These are phyloP conservation scores for Lomentospora prolificans DNA, from an alignment of 2,329 filamentous ascomycete species.

Conservation along the genomic window DNA sequence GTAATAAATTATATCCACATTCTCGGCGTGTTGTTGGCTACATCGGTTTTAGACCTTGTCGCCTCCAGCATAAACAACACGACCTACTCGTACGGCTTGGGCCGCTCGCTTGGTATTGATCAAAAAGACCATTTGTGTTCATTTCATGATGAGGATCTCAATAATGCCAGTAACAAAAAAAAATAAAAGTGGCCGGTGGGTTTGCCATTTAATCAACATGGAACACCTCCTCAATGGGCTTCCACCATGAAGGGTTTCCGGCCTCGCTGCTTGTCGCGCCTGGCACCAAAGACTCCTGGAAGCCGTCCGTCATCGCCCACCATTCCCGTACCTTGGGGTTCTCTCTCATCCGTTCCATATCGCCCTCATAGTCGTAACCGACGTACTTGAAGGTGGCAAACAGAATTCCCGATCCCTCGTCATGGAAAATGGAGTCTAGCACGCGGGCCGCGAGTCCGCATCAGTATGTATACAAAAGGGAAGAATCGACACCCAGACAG, in stretches of 20 bases:
- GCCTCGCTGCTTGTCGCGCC: constrained; percentile 49
- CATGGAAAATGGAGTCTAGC: constrained; percentile 64
- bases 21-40: no score
- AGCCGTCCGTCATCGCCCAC: constrained; percentile 73
- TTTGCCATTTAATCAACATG: constrained; percentile 22
- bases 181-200: background rate
- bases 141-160: background rate
- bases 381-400: constrained; percentile 73
- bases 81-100: no score
- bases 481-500: no score
- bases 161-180: background rate
- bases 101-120: no score
- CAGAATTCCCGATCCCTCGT: constrained; percentile 50
- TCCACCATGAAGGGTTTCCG: constrained; percentile 59
- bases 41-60: no score
- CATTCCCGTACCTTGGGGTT: constrained; percentile 66
- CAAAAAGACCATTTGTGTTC: no score
- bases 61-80: no score
- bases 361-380: constrained; percentile 60
- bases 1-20: no score
- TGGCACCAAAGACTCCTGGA: constrained; percentile 56
- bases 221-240: constrained; percentile 59
- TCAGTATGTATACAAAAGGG: no score
- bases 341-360: constrained; percentile 67
- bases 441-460: background rate